Evolutionary conservation across 495 filamentous ascomycete species (phyloP), one percentile per base, ranked within the genome.

Genomic region (Jackrogersella multiformis): DNA sequence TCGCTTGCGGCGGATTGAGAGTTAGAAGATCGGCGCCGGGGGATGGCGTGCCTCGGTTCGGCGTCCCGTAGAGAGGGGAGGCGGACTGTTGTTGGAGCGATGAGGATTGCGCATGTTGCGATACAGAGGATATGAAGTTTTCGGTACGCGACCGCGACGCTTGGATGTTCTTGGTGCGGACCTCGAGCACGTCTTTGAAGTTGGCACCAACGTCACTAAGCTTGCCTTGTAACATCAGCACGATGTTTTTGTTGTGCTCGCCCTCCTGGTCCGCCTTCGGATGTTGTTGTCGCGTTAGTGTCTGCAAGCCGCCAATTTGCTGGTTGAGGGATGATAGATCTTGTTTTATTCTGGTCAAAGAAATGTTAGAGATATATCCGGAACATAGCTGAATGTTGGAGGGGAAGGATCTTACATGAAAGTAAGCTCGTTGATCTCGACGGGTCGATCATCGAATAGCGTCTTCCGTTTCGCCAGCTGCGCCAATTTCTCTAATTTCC

Each of bases 121-220:
- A 91, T 38, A 96, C 92, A 10, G 91, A 92, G 1, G 91, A 94
- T 20, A 98, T 91, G 65, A 99, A 99, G 72, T 97, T 95, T 76
- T 99, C 96, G 49, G 95, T 97, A 58, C 95, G 81, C 39, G 92
- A 89, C 34, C 92, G 85, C 42, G 92, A 94, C 10, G 96, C 96
- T 77, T 97, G 96, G 51, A 98, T 97, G 77, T 99, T 99, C 81
- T 97, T 97, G 44, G 95, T 99, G 28, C 95, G 89, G 20, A 97
- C 92, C 74, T 99, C 95, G 10, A 98, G 84, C 0, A 98, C 94
- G 68, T 97, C 94, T 77, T 98, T 97, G 85, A 99, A 98, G 74
- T 92, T 97, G 44, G 89, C 91, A 23, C 89, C 88, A 6, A 99
- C 96, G 69, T 96, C 92, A n/a, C 92, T 92, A 18, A 99, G 84